Percentiles rank a stretch among this genome's conserved stretches.
Conservation (phyloP, 768 basidiomycete genomes). For the Mycena polygramma region DNA sequence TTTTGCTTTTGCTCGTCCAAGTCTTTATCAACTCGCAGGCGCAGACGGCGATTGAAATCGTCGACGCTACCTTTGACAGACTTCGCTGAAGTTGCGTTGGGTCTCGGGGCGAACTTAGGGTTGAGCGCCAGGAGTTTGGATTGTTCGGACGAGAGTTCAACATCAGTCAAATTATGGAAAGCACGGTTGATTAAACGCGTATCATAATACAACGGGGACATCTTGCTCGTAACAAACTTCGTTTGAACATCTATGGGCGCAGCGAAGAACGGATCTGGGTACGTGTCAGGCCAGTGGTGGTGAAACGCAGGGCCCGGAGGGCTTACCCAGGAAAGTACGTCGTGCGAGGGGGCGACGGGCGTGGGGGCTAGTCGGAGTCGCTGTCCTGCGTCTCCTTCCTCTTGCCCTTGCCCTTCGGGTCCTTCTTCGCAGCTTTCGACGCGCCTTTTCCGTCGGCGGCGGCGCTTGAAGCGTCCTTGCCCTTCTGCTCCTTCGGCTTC, state of each 20-base stretch:
- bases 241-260: constrained; percentile 5
- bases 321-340: constrained; percentile 23
- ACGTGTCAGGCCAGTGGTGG: constrained; percentile 25
- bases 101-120: not conserved
- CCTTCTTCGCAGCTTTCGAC: too few relatives aligned
- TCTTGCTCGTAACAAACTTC: constrained; percentile 23
- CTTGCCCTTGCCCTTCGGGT: too few relatives aligned
- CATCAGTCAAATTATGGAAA: constrained; percentile 20
- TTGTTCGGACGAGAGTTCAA: not conserved
- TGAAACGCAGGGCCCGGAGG: constrained; percentile 11
- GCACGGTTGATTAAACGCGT: constrained; percentile 34
- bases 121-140: not conserved
- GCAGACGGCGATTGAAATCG: not conserved
- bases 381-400: not conserved
- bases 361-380: not conserved
- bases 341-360: not conserved
- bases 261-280: constrained; percentile 24
- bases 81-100: not conserved
- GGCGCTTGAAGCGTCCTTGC: too few relatives aligned
- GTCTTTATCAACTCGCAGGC: not conserved
- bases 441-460: too few relatives aligned
- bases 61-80: not conserved
- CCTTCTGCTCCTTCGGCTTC: not conserved
- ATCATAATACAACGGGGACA: constrained; percentile 31
- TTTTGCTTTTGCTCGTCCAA: not conserved